A percentile compares a stretch with the other conserved stretches of the same genome.
Evolutionary conservation across 768 basidiomycete species (phyloP).

Genomic region (Tylopilus subfusipes): DNA sequence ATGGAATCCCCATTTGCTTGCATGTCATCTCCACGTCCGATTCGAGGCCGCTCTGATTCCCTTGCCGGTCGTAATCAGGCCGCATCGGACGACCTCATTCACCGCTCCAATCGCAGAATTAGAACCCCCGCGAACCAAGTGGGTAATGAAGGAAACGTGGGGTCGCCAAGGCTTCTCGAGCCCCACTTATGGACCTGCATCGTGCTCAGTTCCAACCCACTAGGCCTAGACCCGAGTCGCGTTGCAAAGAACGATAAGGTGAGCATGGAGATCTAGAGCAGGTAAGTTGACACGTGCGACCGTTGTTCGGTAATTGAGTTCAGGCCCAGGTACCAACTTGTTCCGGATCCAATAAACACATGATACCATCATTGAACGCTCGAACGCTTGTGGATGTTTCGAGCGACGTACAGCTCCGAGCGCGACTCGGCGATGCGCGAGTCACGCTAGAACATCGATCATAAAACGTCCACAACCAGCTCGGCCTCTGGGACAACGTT

Average conservation of each 20-base stretch:
- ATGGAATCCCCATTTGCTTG: neutral
- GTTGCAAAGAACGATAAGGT: neutral
- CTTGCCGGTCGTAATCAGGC: neutral
- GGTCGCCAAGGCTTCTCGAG: neutral
- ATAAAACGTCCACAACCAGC: too few species aligned
- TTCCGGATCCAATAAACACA: too few species aligned
- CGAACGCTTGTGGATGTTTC: too few species aligned
- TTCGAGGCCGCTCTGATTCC: constrained; percentile 4
- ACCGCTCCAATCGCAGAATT: constrained; percentile 3
- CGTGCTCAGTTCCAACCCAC: neutral
- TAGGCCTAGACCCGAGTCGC: neutral
- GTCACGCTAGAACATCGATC: too few species aligned
- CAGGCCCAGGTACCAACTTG: too few species aligned
- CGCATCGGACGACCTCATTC: neutral
- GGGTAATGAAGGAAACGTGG: neutral
- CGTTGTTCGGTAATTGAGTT: neutral
- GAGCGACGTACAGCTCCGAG: too few species aligned
- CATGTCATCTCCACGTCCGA: neutral
- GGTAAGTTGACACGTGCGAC: too few species aligned
- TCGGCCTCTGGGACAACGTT: too few species aligned
- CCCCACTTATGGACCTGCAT: neutral
- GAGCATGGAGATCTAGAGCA: neutral
- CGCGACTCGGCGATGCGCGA: too few species aligned
- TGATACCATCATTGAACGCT: too few species aligned
- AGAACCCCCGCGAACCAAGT: neutral